These are phyloP conservation scores for Calonectria hawksworthii DNA, from an alignment of 2,329 filamentous ascomycete genomes.

Conservation along the genomic window DNA sequence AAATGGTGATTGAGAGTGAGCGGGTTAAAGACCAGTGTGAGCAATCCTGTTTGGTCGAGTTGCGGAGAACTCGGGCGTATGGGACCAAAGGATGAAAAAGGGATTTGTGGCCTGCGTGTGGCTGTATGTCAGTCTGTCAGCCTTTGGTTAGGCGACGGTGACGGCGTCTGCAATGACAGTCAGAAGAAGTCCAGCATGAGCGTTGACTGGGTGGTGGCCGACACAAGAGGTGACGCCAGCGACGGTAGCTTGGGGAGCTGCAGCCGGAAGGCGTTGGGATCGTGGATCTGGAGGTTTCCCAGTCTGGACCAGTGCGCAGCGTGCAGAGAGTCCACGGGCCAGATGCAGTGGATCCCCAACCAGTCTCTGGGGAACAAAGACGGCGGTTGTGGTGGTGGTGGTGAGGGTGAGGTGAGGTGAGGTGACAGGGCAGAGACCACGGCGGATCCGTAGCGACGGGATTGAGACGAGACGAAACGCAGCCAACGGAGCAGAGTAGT, in stretches of 20 bases:
- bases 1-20: constrained; percentile 22
- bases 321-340: constrained; percentile 20
- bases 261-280: constrained; percentile 15
- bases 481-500: constrained; percentile 17
- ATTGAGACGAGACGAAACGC: constrained; percentile 16
- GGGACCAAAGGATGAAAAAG: constrained; percentile 10
- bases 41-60: constrained; percentile 2
- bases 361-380: constrained; percentile 32
- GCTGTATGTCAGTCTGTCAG: constrained; percentile 9
- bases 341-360: constrained; percentile 44
- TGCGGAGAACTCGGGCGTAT: constrained; percentile 16
- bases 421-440: constrained; percentile 24
- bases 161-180: constrained; percentile 17
- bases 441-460: not conserved
- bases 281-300: constrained; percentile 24
- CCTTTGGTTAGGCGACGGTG: constrained; percentile 17
- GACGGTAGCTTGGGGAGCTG: not conserved
- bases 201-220: constrained; percentile 6
- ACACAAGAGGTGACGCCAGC: constrained; percentile 14
- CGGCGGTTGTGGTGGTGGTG: constrained; percentile 21
- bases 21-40: constrained; percentile 6
- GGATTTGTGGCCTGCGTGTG: constrained; percentile 7
- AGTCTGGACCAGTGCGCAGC: constrained; percentile 9
- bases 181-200: constrained; percentile 4
- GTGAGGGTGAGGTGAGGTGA: not conserved